Evolutionary conservation across 768 basidiomycete genomes (phyloP).

Genomic region (Auriscalpium orientale): DNA sequence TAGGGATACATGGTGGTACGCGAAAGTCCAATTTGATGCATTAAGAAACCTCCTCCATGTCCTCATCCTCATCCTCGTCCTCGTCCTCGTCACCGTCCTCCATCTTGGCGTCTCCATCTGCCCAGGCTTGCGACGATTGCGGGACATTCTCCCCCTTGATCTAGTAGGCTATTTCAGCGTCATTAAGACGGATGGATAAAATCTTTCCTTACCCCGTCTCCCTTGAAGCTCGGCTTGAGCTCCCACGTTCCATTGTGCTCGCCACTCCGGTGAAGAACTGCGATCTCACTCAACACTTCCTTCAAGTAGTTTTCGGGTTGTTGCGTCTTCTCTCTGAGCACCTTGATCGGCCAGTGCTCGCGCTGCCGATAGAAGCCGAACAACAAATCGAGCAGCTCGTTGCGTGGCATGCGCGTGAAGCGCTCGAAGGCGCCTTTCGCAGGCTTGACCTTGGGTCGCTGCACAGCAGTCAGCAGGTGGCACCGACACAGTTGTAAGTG

Average conservation of each 20-base stretch:
- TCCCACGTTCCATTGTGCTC: constrained; percentile 79
- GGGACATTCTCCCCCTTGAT: constrained; percentile 28
- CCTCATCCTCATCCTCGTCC: constrained; percentile 51
- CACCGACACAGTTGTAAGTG: background rate
- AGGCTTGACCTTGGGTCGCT: constrained; percentile 64
- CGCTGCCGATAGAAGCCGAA: constrained; percentile 72
- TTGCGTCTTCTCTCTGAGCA: constrained; percentile 70
- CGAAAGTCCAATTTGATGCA: too few species aligned
- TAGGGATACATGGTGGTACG: too few species aligned
- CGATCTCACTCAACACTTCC: constrained; percentile 73
- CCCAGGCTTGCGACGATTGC: constrained; percentile 13
- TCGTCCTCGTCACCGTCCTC: constrained; percentile 46
- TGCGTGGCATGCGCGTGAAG: constrained; percentile 85
- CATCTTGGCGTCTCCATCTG: constrained; percentile 34
- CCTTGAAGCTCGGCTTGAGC: constrained; percentile 66
- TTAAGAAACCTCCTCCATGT: constrained; percentile 58
- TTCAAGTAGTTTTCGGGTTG: constrained; percentile 86
- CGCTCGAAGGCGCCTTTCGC: constrained; percentile 73
- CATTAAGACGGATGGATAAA: background rate
- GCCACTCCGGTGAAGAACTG: constrained; percentile 67
- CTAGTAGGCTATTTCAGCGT: constrained; percentile 13
- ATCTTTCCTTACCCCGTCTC: constrained; percentile 41
- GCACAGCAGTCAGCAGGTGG: constrained; percentile 12
- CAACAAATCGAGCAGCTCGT: constrained; percentile 79
- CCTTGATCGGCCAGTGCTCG: constrained; percentile 76